These are phyloP conservation scores for Hippophae tibetana DNA, from an alignment of 306 rosid genomes.

Conservation along the genomic window DNA sequence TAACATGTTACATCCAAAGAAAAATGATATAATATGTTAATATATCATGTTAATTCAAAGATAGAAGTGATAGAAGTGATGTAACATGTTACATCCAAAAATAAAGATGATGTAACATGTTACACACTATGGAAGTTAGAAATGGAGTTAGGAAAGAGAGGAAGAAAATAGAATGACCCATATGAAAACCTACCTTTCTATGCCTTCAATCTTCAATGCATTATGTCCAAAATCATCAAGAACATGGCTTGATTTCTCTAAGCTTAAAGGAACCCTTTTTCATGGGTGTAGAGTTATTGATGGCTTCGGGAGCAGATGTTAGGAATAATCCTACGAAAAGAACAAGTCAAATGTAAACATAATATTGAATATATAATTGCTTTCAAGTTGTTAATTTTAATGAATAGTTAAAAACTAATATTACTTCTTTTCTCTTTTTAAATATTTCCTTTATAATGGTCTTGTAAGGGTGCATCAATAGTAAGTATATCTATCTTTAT, in stretches of 20 bases:
- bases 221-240: slow-evolving; percentile 34
- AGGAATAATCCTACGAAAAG: slow-evolving; percentile 94
- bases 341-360: slow-evolving; percentile 66
- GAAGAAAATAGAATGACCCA: too few species aligned
- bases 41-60: too few species aligned
- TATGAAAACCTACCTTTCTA: too few species aligned
- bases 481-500: slow-evolving; percentile 45
- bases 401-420: background rate
- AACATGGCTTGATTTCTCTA: slow-evolving; percentile 67
- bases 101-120: too few species aligned
- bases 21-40: too few species aligned
- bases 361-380: slow-evolving; percentile 5
- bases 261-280: slow-evolving; percentile 49
- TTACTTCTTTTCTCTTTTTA: slow-evolving; percentile 4
- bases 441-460: slow-evolving; percentile 32
- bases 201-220: too few species aligned
- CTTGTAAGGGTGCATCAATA: slow-evolving; percentile 88
- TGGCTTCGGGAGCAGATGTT: slow-evolving; percentile 97
- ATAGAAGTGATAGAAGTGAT: too few species aligned
- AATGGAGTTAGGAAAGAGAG: too few species aligned
- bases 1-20: too few species aligned
- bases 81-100: too few species aligned
- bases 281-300: slow-evolving; percentile 83
- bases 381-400: slow-evolving; percentile 4
- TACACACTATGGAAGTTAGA: too few species aligned